Evolutionary conservation across 495 filamentous ascomycete species (phyloP).

Genomic region (Pseudomonodictys pantanalensis): DNA sequence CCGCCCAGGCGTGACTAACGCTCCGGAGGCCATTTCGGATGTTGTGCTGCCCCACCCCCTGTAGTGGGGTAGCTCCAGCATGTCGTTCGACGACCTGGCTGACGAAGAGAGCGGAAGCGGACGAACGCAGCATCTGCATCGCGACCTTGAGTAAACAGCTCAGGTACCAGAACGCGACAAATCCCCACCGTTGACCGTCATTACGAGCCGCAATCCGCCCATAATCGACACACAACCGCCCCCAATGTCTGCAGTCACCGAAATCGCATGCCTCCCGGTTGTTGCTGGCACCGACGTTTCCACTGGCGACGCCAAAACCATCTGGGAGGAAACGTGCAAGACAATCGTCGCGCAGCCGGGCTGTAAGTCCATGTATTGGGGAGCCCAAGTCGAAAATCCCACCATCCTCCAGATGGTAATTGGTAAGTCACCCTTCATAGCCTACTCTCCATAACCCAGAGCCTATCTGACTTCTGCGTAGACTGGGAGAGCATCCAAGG

Average conservation of each 20-base stretch:
- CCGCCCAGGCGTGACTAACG: too few relatives aligned
- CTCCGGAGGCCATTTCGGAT: too few relatives aligned
- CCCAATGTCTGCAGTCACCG: conserved; percentile 22
- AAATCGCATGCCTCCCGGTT: conserved; percentile 17
- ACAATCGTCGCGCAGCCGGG: conserved; percentile 19
- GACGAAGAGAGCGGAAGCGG: too few relatives aligned
- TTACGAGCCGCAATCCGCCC: too few relatives aligned
- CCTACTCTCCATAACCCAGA: background rate
- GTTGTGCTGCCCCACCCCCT: too few relatives aligned
- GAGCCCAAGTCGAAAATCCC: conserved; percentile 31
- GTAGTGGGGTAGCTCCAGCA: too few relatives aligned
- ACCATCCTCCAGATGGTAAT: conserved; percentile 22
- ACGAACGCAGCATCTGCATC: too few relatives aligned
- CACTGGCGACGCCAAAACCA: conserved; percentile 6
- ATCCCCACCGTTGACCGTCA: too few relatives aligned
- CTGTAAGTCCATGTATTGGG: conserved; percentile 20
- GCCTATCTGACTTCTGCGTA: background rate
- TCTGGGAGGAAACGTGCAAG: conserved; percentile 14
- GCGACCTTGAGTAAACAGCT: too few relatives aligned
- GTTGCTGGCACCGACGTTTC: conserved; percentile 16
- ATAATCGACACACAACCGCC: too few relatives aligned
- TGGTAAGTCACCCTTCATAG: conserved; percentile 8
- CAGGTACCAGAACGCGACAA: too few relatives aligned
- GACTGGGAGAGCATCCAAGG: conserved; percentile 21
- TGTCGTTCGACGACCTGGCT: too few relatives aligned